Conservation (phyloP, 1,284 basidiomycete genomes). For the Sporisorium scitamineum region DNA sequence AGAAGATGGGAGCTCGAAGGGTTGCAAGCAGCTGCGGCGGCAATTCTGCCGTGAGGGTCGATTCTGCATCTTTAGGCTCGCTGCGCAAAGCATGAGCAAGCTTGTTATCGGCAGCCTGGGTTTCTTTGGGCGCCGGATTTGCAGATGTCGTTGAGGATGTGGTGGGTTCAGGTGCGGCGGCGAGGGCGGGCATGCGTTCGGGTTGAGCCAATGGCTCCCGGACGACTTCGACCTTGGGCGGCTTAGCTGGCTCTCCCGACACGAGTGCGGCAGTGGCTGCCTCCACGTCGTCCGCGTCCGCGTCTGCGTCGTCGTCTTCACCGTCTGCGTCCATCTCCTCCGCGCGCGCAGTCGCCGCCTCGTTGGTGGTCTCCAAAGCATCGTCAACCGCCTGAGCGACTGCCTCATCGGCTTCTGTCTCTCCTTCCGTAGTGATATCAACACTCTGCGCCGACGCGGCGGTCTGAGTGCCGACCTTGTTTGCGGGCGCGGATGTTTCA, state of each 20-base stretch:
- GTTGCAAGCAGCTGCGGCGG: slow-evolving; percentile 60
- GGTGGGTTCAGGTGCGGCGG: slow-evolving; percentile 2
- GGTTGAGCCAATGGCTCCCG: slow-evolving; percentile 35
- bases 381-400: slow-evolving; percentile 58
- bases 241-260: slow-evolving; percentile 46
- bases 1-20: slow-evolving; percentile 65
- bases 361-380: slow-evolving; percentile 51
- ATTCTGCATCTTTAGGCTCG: slow-evolving; percentile 43
- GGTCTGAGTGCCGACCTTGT: slow-evolving; percentile 1
- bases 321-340: slow-evolving; percentile 55
- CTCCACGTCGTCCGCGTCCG: slow-evolving; percentile 55
- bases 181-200: slow-evolving; percentile 50
- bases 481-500: background rate
- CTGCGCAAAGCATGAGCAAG: slow-evolving; percentile 26
- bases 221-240: slow-evolving; percentile 45
- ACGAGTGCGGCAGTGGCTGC: slow-evolving; percentile 42
- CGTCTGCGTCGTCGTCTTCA: slow-evolving; percentile 50
- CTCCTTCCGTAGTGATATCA: slow-evolving; percentile 42
- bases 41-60: slow-evolving; percentile 58
- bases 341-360: slow-evolving; percentile 46
- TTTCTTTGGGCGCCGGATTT: background rate
- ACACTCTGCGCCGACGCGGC: slow-evolving; percentile 1
- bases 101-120: slow-evolving; percentile 5
- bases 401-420: slow-evolving; percentile 57
- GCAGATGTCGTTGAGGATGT: slow-evolving; percentile 1